Base-by-base conservation (phyloP, 768 basidiomycete species). In the Symmetrospora coprosmae region DNA sequence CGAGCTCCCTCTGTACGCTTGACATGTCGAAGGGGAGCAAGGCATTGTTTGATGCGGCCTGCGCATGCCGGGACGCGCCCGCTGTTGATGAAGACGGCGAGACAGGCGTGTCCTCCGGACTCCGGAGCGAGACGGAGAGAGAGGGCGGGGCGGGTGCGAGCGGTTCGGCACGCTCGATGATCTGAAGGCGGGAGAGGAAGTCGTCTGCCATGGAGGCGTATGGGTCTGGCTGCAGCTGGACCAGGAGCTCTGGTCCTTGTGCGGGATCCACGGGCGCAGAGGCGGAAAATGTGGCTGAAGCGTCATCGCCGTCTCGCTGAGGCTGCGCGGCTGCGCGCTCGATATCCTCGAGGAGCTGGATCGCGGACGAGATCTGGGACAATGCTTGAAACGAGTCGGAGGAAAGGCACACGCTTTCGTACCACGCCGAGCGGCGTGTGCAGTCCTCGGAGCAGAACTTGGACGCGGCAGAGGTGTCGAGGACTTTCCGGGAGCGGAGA, bases 361-460 rank as follows among this genome's bases (percentile, higher is more conserved):
- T 43, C 6, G 30, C 28, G 27, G 40, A 35, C 17, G 55, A 31
- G 30, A 31, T 31, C 40, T 16, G 55, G 55, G 11, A 33, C 23
- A n/a, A n/a, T n/a, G n/a, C n/a, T 19, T 58, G 41, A 27, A 58
- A 46, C 13, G 31, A 30, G 43, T 58, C 46, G 27, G 40, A 43
- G 8, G 40, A 27, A 14, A 58, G 33, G 31, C 55, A 58, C 13
- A 58, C 55, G 28, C 41, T 58, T 33, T 58, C 55, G 30, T 58
- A 58, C 55, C 55, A 58, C 31, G 43, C 43, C 11, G 55, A 58
- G 8, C 55, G 41, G 21, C 55, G 19, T 31, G 55, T 43, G 46
- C 55, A 58, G 7, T 58, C 55, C 41, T 58, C 55, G 4, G 55
- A 58, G 40, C 55, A 58, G 41, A 21, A 58, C 25, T 58, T 58